Base-by-base conservation (phyloP, 495 filamentous ascomycete genomes). In the Bacidia rubella region DNA sequence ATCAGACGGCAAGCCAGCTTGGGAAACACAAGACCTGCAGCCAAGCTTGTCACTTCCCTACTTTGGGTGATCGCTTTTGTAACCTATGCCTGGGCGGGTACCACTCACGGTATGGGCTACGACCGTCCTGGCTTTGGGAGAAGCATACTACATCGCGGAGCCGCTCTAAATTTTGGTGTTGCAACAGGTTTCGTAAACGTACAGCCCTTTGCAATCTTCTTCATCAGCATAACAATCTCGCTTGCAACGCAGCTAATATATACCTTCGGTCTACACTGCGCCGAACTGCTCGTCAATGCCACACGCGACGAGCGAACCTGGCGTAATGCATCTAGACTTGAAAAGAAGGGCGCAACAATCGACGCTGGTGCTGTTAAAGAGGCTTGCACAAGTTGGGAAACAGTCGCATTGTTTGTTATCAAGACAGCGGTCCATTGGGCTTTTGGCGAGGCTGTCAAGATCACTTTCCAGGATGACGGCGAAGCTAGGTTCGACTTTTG, bases 351-450 rank as follows among this genome's bases (percentile, higher is more conserved):
- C 17, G 65, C 67, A 10, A 59, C 65, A 50, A 48, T 59, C 7
- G 53, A 56, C 40, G 63, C 62, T 51, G 66, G 65, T 52, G 65
- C 69, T 1, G 50, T 72, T 40, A 47, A 54, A 22, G 63, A 62
- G 2, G 71, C 68, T 10, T 62, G 64, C 45, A 65, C 59, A 0
- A 64, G 60, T 20, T 74, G 72, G 72, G 62, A 70, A 55, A 70
- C 64, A 2, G 47, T 69, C 38, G 48, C 62, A n/a, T 62, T 74
- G 27, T 68, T 72, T 47, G 47, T 57, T 38, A 51, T 69, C 47
- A 76, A 76, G 51, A 57, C 70, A 0, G 53, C 65, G 26, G 56
- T 70, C 9, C 71, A 74, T 59, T 74, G 73, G 71, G 47, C 72
- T 1, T 70, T 74, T 49, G 71, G 72, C 53, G 57, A 71, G 11